These are phyloP conservation scores for Penicillium psychrofluorescens DNA, from an alignment of 495 filamentous ascomycete genomes.

Conservation along the genomic window DNA sequence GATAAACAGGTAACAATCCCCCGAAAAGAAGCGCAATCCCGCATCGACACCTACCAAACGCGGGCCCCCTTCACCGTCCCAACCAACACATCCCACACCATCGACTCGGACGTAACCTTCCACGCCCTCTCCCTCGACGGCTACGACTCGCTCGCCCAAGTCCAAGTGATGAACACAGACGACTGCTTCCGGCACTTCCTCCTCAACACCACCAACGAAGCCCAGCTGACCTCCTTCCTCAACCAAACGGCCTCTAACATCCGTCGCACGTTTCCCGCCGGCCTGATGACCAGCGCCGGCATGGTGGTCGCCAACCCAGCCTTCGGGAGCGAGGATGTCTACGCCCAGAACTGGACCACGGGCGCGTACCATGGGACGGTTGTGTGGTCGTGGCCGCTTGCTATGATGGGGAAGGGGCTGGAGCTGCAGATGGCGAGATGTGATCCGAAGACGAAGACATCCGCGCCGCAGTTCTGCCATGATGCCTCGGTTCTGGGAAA, in stretches of 20 bases:
- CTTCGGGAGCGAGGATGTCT: constrained; percentile 41
- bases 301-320: constrained; percentile 58
- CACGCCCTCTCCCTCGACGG: constrained; percentile 51
- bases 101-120: constrained; percentile 42
- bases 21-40: constrained; percentile 27
- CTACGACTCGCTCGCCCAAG: constrained; percentile 38
- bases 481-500: constrained; percentile 39
- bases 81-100: constrained; percentile 23
- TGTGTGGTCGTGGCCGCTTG: constrained; percentile 58
- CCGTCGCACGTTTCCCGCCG: constrained; percentile 49
- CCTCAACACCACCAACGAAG: constrained; percentile 52
- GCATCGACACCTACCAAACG: constrained; percentile 41
- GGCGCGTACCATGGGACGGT: constrained; percentile 59
- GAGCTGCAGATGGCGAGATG: constrained; percentile 42
- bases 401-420: constrained; percentile 57
- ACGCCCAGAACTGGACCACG: constrained; percentile 46
- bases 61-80: constrained; percentile 34
- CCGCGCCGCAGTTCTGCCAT: constrained; percentile 41
- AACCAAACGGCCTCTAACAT: constrained; percentile 50
- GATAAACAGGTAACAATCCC: constrained; percentile 17
- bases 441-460: neutral
- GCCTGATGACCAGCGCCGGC: constrained; percentile 49
- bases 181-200: constrained; percentile 58
- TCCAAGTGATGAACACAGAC: constrained; percentile 57
- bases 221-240: constrained; percentile 48